Base-by-base conservation (phyloP, 2,329 filamentous ascomycete genomes). In the Verticillium dahliae region DNA sequence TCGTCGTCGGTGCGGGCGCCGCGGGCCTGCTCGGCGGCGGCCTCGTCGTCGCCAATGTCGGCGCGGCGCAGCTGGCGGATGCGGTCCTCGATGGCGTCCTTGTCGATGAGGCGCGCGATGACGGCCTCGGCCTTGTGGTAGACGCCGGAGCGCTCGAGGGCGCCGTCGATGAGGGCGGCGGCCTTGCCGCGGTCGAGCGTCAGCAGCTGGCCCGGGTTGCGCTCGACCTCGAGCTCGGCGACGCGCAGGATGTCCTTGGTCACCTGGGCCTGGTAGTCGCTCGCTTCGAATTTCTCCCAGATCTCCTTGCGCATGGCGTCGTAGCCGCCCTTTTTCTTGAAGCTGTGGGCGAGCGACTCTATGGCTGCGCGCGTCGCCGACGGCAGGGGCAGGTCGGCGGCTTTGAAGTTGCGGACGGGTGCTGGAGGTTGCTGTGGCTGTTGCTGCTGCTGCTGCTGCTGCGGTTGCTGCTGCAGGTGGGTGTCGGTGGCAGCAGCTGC, bases 251-350 rank as follows among this genome's bases (percentile, higher is more conserved):
- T 84, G 7, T 86, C 80, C 69, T 86, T 80, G 41, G 84, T 84
- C 62, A 92, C 84, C 66, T 87, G 81, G 14, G 80, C 80, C 74
- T 91, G 89, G 68, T 89, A 89, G 65, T 90, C 85, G 67, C 86
- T 88, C 35, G 84, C 82, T 69, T 88, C 85, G 67, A 91, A 91
- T 62, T 90, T 87, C 56, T 90, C 85, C 84, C 90, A 92, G 11
- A 91, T 82, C 68, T 90, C 84, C 71, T 92, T 93, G 64, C 90
- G 86, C 65, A 93, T 84, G 14, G 83, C 79, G 74, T 95, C 91
- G 70, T 93, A 95, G 62, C 90, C 89, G 63, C 91, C 91, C 74
- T 91, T 92, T 77, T 93, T 94, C 76, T 93, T 93, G 78, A 93
- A 94, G 11, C 84, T 88, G 70, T 91, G 88, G n/a, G 90, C 85